A percentile compares a stretch with the other conserved stretches of the same genome.
phyloP scores from a whole-genome alignment of 2,329 filamentous ascomycete genomes.

The Hymenoscyphus fraxineus region DNA sequence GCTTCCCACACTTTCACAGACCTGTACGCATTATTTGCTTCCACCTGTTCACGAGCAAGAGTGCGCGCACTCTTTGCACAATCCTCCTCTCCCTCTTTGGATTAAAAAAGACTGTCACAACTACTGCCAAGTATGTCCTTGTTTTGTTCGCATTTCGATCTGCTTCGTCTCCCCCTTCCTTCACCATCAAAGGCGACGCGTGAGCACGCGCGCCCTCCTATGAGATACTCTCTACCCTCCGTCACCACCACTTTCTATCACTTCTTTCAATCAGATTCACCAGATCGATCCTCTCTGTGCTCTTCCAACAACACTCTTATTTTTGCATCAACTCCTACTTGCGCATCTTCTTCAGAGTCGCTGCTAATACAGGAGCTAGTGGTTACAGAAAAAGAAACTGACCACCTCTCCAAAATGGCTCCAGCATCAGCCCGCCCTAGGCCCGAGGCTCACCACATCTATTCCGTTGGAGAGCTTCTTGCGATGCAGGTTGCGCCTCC shows the following conservation, averaged over 20 bases:
- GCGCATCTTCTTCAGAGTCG: background rate
- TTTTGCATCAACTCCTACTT: background rate
- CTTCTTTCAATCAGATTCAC: background rate
- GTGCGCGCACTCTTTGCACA: slow-evolving; percentile 2
- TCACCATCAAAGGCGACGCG: background rate
- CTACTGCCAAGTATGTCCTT: background rate
- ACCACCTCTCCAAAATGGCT: background rate
- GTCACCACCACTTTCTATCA: background rate
- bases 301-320: background rate
- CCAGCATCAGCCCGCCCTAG: background rate
- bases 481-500: slow-evolving; percentile 26
- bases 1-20: slow-evolving; percentile 8
- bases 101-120: slow-evolving; percentile 4
- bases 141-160: background rate
- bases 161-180: background rate
- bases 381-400: background rate
- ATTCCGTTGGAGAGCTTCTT: slow-evolving; percentile 29
- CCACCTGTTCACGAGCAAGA: background rate
- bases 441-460: slow-evolving; percentile 19
- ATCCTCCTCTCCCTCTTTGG: background rate
- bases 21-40: slow-evolving; percentile 5
- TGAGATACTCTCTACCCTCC: background rate
- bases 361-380: background rate
- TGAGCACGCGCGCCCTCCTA: background rate
- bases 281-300: background rate